Evolutionary conservation across 345 rosid genomes (phyloP), one percentile per base, ranked within the genome.

Genomic region (Citrus maxima): DNA sequence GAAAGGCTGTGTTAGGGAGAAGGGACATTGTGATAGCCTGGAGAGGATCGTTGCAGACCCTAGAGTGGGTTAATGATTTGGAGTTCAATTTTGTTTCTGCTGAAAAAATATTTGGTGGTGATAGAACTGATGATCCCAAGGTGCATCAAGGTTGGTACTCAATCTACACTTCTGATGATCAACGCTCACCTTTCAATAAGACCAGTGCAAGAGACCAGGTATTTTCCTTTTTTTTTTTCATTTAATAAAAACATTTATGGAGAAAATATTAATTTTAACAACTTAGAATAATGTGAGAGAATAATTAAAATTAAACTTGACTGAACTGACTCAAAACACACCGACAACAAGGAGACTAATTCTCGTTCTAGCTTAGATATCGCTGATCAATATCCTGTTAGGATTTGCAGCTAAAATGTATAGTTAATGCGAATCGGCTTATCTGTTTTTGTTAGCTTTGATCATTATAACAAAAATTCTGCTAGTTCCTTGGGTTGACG

Each of bases 91-190:
- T 90, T 64, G 95, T 93, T 51, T 75, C 91, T 9, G 88, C 88
- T 8, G 67, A 84, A 2, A 84, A 87, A 3, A 78, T 95, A 5
- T 79, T 95, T 10, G 97, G 90, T 7, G 73, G 79, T 19, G 77
- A 24, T 9, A 60, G 72, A 19, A 18, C 24, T 19, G 59, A 71
- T 18, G 80, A 81, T 73, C 71, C 85, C 4, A 84, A 86, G 79
- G 88, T 95, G 65, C 98, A 95, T 66, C 89, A 89, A 84, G 98
- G 98, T 40, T 95, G 97, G 97, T 85, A 89, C 72, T 93, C 97
- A 4, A 87, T 95, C n/a, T 95, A 93, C 78, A 92, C 93, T 62
- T 92, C 98, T 6, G 82, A 80, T 1, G 95, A 93, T 75, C 78
- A 86, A 2, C 90, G 90, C 32, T 95, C 97, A 3, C 89, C 89